Evolutionary conservation across 768 basidiomycete genomes (phyloP).

Genomic region (Arthromyces matolae): DNA sequence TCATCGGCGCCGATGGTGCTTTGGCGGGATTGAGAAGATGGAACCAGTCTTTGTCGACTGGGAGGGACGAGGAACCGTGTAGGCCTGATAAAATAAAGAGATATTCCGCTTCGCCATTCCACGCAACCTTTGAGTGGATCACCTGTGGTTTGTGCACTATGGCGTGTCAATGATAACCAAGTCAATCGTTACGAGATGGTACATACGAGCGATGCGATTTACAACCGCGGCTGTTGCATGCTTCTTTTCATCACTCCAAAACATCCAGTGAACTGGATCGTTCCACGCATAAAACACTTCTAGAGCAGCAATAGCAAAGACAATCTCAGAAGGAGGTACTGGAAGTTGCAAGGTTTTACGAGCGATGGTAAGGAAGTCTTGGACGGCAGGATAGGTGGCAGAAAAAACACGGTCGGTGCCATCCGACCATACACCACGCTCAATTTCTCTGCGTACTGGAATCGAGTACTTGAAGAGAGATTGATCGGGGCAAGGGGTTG

Average conservation of each 20-base stretch:
- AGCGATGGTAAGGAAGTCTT: slow-evolving; percentile 42
- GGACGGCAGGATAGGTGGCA: slow-evolving; percentile 45
- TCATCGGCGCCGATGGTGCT: slow-evolving; percentile 23
- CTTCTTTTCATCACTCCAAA: slow-evolving; percentile 55
- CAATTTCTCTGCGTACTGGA: slow-evolving; percentile 26
- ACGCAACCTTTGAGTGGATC: slow-evolving; percentile 38
- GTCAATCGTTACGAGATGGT: not conserved
- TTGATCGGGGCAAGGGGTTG: slow-evolving; percentile 14
- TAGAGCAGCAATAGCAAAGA: slow-evolving; percentile 59
- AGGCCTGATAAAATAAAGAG: slow-evolving; percentile 32
- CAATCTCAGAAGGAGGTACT: slow-evolving; percentile 34
- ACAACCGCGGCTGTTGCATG: slow-evolving; percentile 48
- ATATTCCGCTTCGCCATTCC: slow-evolving; percentile 41
- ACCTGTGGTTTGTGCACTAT: slow-evolving; percentile 37
- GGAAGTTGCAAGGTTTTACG: slow-evolving; percentile 37
- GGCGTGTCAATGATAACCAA: not conserved
- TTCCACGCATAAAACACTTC: slow-evolving; percentile 51
- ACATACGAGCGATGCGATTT: slow-evolving; percentile 52
- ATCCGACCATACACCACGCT: slow-evolving; percentile 37
- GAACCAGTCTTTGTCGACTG: slow-evolving; percentile 32
- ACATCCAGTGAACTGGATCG: slow-evolving; percentile 58
- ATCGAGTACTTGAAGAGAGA: slow-evolving; percentile 20
- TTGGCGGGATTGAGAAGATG: slow-evolving; percentile 30
- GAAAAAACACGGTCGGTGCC: slow-evolving; percentile 39
- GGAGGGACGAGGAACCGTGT: slow-evolving; percentile 30